Evolutionary conservation across 345 rosid species (phyloP), one percentile per base, ranked within the genome.

Genomic region (Eucalyptus pauciflora): DNA sequence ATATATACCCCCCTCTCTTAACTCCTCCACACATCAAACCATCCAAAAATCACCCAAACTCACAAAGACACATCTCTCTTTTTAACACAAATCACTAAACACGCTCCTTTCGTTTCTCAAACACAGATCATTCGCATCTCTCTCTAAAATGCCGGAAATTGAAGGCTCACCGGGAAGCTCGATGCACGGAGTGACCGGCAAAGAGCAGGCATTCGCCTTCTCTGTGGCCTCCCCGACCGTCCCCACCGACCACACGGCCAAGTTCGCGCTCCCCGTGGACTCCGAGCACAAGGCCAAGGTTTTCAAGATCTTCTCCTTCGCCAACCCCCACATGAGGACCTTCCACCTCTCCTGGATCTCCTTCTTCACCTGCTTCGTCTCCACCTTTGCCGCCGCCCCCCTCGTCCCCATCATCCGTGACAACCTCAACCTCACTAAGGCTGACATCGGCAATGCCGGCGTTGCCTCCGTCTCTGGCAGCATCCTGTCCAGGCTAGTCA

Each of bases 331-430:
- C 92, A 96, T 96, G 99, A 92, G 97, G 90, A 96, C 98, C 13
- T 96, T 97, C 83, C 99, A 96, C 90, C 94, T 97, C 50, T 96
- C 99, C 13, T 96, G 99, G 99, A 94, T 96, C 89, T 97, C 99
- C 80, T 97, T 97, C 92, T 96, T 93, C 94, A 94, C 96, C 83
- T 96, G 98, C 91, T 96, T 96, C 89, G 92, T 96, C 71, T 97
- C 99, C 85, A 97, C 99, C 2, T 96, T 97, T 16, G 99, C 99
- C 1, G 99, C 99, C 1, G 97, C 99, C 24, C 99, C 99, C 9
- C 98, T 96, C 10, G 96, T 96, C 80, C 99, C 99, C 22, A 95
- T 96, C 89, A 97, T 97, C 89, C 92, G 97, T 5, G 98, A 97
- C 80, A 96, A 95, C 92, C 99, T 97, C 83, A 93, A 96, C 67